phyloP scores from a whole-genome alignment of 495 filamentous ascomycete species.

The Xylaria grammica region DNA sequence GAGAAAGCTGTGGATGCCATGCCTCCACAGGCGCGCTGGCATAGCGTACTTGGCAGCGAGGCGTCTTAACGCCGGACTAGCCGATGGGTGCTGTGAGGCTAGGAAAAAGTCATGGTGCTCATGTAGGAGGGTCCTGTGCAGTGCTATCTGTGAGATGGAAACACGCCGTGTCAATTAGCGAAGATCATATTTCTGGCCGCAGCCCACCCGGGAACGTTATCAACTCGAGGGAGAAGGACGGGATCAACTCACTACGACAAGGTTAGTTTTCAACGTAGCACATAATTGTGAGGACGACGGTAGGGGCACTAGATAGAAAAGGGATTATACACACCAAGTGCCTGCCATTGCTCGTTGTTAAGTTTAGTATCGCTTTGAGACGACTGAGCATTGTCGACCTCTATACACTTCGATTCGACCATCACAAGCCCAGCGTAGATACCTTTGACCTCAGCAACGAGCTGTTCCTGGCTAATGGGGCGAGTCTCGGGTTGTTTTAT shows the following conservation, averaged over 20 bases:
- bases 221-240: no score
- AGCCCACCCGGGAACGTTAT: no score
- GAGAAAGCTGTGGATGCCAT: conserved; percentile 79
- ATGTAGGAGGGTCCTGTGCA: conserved; percentile 73
- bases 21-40: conserved; percentile 85
- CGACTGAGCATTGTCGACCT: conserved; percentile 65
- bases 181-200: no score
- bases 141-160: no score
- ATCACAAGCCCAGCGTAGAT: conserved; percentile 73
- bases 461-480: conserved; percentile 68
- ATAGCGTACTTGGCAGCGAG: conserved; percentile 76
- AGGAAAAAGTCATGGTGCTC: conserved; percentile 84
- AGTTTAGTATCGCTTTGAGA: conserved; percentile 47
- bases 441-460: conserved; percentile 64
- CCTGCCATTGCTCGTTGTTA: conserved; percentile 67
- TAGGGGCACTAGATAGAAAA: no score
- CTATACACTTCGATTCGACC: conserved; percentile 74
- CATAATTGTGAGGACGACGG: no score
- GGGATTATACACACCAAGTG: no score
- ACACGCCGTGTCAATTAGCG: no score
- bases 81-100: conserved; percentile 75
- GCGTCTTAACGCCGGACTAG: conserved; percentile 59
- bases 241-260: no score
- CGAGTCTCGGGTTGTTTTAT: conserved; percentile 49
- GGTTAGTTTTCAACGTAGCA: no score